These are phyloP conservation scores for Nothophytophthora sp. DNA, from an alignment of 352 stramenopile genomes.

Conservation along the genomic window DNA sequence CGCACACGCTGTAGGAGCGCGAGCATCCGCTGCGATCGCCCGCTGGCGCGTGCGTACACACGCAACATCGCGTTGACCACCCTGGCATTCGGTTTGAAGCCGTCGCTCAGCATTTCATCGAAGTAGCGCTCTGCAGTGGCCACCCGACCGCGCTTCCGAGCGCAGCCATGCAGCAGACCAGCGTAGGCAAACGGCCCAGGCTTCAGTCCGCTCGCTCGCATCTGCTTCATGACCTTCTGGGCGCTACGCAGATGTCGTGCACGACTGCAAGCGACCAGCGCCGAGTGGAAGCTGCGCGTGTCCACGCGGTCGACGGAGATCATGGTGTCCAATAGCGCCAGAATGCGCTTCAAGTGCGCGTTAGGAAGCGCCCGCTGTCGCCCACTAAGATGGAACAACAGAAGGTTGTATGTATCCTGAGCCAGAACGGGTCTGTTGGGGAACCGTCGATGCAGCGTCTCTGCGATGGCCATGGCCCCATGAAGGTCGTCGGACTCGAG, in stretches of 20 bases:
- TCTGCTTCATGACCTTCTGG: constrained; percentile 41
- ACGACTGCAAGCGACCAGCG: constrained; percentile 66
- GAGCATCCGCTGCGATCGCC: constrained; percentile 32
- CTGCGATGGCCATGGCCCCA: constrained; percentile 28
- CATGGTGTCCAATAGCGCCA: constrained; percentile 60
- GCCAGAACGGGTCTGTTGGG: constrained; percentile 29
- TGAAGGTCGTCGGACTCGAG: constrained; percentile 31
- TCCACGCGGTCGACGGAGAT: constrained; percentile 33
- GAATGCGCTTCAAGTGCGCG: constrained; percentile 35
- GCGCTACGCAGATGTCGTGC: constrained; percentile 38
- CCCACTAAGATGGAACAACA: constrained; percentile 54
- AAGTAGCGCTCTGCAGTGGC: constrained; percentile 41
- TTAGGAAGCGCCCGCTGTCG: constrained; percentile 32
- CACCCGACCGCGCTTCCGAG: constrained; percentile 33
- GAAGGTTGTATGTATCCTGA: constrained; percentile 54
- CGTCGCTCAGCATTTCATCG: constrained; percentile 37
- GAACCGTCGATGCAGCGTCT: constrained; percentile 22
- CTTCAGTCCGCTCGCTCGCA: constrained; percentile 27
- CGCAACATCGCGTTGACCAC: constrained; percentile 65
- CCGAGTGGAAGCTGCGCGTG: constrained; percentile 64
- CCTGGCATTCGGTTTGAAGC: constrained; percentile 41
- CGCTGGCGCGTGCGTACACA: constrained; percentile 43
- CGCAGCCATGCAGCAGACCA: constrained; percentile 71
- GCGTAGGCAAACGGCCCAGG: constrained; percentile 52
- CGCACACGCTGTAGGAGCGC: constrained; percentile 34